Evolutionary conservation across 176 grass and related monocot genomes (phyloP), one percentile per base, ranked within the genome.

Genomic region (Avena insularis): DNA sequence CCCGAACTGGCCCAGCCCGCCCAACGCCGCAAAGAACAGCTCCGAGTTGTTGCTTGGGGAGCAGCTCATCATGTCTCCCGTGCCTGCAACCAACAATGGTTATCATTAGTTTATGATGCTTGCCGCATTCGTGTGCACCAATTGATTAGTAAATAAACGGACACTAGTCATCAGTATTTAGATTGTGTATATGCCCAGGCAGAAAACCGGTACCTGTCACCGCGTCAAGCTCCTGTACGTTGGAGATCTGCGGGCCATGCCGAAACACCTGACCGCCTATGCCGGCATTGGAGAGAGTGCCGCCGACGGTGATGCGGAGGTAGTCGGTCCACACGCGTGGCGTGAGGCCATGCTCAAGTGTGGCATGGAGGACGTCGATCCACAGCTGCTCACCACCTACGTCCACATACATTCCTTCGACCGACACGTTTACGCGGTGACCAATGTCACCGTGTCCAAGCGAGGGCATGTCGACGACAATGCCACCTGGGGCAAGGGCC

Each of bases 261-360:
- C 77, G 81, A 67, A 94, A 94, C 15, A 66, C 81, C 50, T 85
- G 89, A 1, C 92, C 92, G 9, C 92, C 89, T 0, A 91, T 84
- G 17, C 92, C 90, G 2, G 84, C 92, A 25, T 94, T 94, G 9
- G 92, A 90, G 57, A 91, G 90, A 0, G 92, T 94, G 47, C 92
- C 92, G 3, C 87, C 90, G 36, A 94, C 87, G 5, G 92, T 93
- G 31, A 88, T 51, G 56, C 83, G 76, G 11, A 93, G 81, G 65
- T 94, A 91, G 71, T 91, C 89, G 0, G 86, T 94, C 77, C 89
- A 91, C 29, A 86, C 78, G 1, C 51, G 79, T 0, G 89, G 89
- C 1, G 78, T 15, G 7, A 94, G 71, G 9, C 84, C 88, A 3
- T 71, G 83, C 68, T 80, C 4, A 0, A 94, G 84, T 6, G 95